Base-by-base conservation (phyloP, 2,329 filamentous ascomycete genomes). In the Colletotrichum tamarilloi region DNA sequence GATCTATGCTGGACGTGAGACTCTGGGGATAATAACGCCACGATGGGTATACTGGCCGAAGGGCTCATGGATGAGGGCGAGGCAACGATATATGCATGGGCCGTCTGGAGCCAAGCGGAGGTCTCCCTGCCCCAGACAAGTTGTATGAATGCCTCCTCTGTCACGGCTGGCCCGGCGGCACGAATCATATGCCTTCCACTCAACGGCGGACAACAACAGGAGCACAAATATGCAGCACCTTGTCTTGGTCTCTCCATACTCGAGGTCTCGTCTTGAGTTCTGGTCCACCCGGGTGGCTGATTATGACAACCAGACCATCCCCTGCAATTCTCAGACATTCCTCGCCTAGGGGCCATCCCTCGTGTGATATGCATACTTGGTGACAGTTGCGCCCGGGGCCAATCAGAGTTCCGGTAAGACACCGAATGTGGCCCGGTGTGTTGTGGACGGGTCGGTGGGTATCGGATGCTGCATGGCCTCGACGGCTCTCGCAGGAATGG, bases 1-100 rank as follows among this genome's bases (percentile, higher is more conserved):
- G 28, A 35, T 55, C 64, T 60, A 22, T 57, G 46, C 38, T 66
- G 35, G 14, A 5, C 28, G 30, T 56, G 26, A 35, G 24, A 60
- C 55, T 60, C 59, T 60, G 32, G 32, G 32, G 22, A 49, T 49
- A 24, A 1, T 8, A 53, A 69, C 28, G 63, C 30, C 62, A 66
- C 60, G 66, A 70, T 59, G 26, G 55, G 35, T 42, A 66, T 30
- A 64, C 46, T 74, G 57, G 57, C 42, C 65, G 53, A 19, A 38
- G 58, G 28, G 24, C 32, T 16, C 12, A 30, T 64, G 59, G 62
- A 22, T n/a, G 65, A 70, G 38, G 73, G 69, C 24, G 65, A 64
- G 42, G 62, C 67, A 62, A 70, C 67, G 74, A 75, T 75, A 75
- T 75, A 75, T 75, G 74, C 74, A 42, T 26, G 46, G 35, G 42